Percentiles rank a stretch among this genome's conserved stretches.
These are phyloP conservation scores for Plasmodium cynomolgi DNA, from an alignment of 169 alveolate species.

Conservation along the genomic window DNA sequence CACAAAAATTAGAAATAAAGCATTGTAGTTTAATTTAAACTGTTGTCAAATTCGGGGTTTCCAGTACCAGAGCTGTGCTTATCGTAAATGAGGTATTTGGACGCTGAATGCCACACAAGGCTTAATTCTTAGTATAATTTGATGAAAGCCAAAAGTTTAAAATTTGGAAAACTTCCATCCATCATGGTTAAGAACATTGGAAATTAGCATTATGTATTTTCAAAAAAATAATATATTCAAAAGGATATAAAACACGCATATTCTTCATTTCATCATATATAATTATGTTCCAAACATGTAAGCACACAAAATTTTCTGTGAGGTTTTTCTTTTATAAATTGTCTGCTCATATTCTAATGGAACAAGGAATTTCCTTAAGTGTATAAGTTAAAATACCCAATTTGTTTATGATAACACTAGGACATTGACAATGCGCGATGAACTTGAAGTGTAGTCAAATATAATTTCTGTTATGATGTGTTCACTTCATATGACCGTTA, in stretches of 20 bases:
- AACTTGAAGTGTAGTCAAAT: neutral
- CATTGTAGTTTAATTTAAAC: neutral
- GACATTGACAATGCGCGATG: neutral
- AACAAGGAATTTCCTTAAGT: neutral
- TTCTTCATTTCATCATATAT: neutral
- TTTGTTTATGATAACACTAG: neutral
- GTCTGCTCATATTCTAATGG: neutral
- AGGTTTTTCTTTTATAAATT: neutral
- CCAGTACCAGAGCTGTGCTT: neutral
- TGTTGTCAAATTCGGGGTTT: neutral
- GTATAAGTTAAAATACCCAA: neutral
- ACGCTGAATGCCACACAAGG: neutral
- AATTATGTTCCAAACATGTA: neutral
- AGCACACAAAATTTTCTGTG: neutral
- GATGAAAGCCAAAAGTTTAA: neutral
- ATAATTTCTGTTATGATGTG: neutral
- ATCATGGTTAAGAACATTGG: neutral
- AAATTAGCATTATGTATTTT: neutral
- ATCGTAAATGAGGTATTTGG: neutral
- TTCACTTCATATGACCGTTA: neutral
- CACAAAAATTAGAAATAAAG: neutral
- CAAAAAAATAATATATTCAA: neutral
- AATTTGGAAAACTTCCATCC: neutral
- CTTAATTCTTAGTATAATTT: neutral
- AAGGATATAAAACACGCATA: neutral